Evolutionary conservation across 2,329 filamentous ascomycete genomes (phyloP), one percentile per base, ranked within the genome.

Genomic region (Penicillium sp.): DNA sequence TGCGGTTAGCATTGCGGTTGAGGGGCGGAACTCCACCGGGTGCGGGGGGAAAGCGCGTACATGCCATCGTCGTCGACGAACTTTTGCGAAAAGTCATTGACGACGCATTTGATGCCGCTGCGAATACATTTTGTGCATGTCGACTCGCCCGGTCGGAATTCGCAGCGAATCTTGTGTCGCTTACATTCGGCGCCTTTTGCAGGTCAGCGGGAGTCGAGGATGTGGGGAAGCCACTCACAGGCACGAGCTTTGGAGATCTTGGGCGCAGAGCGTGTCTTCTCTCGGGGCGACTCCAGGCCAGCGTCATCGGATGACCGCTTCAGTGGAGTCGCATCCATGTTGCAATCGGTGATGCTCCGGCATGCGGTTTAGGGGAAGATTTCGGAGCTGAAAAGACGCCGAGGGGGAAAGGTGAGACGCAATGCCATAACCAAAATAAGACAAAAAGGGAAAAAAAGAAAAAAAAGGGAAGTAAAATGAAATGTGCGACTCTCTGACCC

Each of bases 21-120:
- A 39, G 24, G 27, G 45, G 27, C 32, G 16, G 22, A 32, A 3
- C 10, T 40, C 18, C 27, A 9, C 21, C 31, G 16, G 27, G 32
- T 32, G 47, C 40, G 44, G 40, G 42, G 47, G 39, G 44, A 11
- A 11, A 32, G 43, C 31, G 73, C 77, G 71, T 71, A 82, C 75
- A 77, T 71, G 58, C 78, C 75, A 68, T 82, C 81, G 48, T 81
- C 79, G 44, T 83, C 79, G 18, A 83, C 73, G 42, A 83, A 77
- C 52, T 80, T 81, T 63, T 83, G 81, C 18, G 82, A 76, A 62
- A 80, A 83, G 65, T 82, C 80, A 61, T 83, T 83, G 32, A 83
- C 77, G 8, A 81, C 72, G 60, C 81, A 83, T 55, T 79, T 77
- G 39, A 83, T 71, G 9, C 79, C 77, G 22, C 79, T 77, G 39